Evolutionary conservation across 805 yeast genomes (phyloP), one percentile per base, ranked within the genome.

Genomic region (Wickerhamomyces queroliae): DNA sequence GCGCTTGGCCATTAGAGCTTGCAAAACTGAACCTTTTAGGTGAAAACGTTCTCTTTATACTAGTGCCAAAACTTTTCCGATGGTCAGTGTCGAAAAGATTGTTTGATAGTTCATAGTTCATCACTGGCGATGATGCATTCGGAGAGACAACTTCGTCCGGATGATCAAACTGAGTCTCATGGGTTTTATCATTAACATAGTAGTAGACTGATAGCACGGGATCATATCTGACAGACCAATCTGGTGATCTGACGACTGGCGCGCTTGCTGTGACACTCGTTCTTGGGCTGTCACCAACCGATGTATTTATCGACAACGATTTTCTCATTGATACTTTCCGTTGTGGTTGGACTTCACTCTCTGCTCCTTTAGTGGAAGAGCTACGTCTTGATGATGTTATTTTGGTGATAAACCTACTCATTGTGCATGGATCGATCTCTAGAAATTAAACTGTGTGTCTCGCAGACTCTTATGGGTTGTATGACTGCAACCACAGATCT

Each of bases 101-200:
- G 12, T 19, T 30, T 21, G 17, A 28, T 16, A 19, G 11, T 28
- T n/a, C 9, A 3, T 17, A 28, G 23, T 37, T 10, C 5, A 19
- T 8, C 13, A 32, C n/a, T 15, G 50, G 43, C 1, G 42, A 37
- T 8, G 38, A 13, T 7, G 27, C 21, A 3, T 25, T 18, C 7
- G 52, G 43, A 0, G 53, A 46, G 13, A 56, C 53, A 5, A 66
- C 70, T 41, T 66, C 72, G 42, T 61, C 58, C 0, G 72, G 69
- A 26, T 55, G 61, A 42, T 66, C 70, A 43, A 60, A 66, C 31
- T 64, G 56, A 4, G 60, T 49, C 7, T 59, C 53, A 25, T 53
- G 52, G 1, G 62, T 60, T 16, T 37, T 37, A 2, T 47, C 40
- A 43, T 66, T 63, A 16, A 59, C 31, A 42, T 55, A 66, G 44